Percentiles rank a stretch among this genome's conserved stretches.
Conservation (phyloP, 2,329 filamentous ascomycete species). For the Xylariaceae sp. region DNA sequence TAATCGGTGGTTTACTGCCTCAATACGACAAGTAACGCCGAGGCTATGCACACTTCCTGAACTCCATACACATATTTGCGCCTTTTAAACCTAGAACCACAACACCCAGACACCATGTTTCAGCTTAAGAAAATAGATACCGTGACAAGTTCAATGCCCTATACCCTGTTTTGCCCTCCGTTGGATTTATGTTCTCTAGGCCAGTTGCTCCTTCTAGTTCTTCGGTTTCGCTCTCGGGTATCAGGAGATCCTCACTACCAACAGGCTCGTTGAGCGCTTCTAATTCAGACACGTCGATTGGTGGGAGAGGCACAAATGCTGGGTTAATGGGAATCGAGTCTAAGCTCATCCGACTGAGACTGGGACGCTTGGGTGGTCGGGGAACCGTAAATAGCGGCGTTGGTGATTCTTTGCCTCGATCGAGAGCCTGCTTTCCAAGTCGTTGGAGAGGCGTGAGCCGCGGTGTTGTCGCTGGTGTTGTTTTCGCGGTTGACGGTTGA, state of each 20-base stretch:
- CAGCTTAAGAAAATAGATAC: constrained; percentile 48
- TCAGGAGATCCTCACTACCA: constrained; percentile 64
- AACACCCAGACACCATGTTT: constrained; percentile 4
- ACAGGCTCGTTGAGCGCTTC: constrained; percentile 54
- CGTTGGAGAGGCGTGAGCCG: constrained; percentile 59
- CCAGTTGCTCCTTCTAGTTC: constrained; percentile 33
- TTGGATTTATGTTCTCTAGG: constrained; percentile 28
- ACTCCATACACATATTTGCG: constrained; percentile 4
- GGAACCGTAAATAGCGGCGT: constrained; percentile 34
- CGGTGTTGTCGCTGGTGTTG: constrained; percentile 50
- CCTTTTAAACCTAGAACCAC: constrained; percentile 2
- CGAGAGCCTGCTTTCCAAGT: constrained; percentile 54
- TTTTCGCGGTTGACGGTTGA: constrained; percentile 49
- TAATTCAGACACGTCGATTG: constrained; percentile 59
- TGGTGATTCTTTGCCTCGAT: constrained; percentile 38
- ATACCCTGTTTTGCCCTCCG: constrained; percentile 29
- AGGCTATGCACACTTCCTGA: constrained; percentile 12
- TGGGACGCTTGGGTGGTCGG: constrained; percentile 31
- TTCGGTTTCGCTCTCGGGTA: constrained; percentile 54
- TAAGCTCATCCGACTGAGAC: constrained; percentile 37
- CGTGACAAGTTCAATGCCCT: constrained; percentile 54
- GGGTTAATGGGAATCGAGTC: constrained; percentile 55
- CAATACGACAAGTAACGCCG: constrained; percentile 17
- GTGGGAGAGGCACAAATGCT: constrained; percentile 60
- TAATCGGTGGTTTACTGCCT: neutral